phyloP scores from a whole-genome alignment of 2,329 filamentous ascomycete genomes.

The Didymella sp. region DNA sequence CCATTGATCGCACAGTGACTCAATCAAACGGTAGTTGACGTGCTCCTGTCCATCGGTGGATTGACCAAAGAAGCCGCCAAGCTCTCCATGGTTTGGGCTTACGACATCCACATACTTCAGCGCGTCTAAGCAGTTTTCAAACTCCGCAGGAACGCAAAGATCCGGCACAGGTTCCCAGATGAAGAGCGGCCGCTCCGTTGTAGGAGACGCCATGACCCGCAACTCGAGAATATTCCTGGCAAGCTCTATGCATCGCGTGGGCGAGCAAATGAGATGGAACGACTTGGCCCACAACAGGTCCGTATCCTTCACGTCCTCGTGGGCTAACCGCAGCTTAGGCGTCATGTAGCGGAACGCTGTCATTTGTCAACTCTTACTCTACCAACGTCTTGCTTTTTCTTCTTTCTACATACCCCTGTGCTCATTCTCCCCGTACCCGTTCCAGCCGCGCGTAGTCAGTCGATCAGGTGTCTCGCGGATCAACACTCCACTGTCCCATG shows the following conservation, averaged over 20 bases:
- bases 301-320: slow-evolving; percentile 68
- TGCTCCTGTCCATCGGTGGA: slow-evolving; percentile 42
- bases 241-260: slow-evolving; percentile 76
- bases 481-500: slow-evolving; percentile 78
- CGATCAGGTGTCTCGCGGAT: slow-evolving; percentile 70
- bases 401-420: slow-evolving; percentile 61
- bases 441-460: slow-evolving; percentile 89
- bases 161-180: slow-evolving; percentile 97
- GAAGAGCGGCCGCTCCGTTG: slow-evolving; percentile 65
- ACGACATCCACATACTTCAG: slow-evolving; percentile 64
- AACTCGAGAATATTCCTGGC: slow-evolving; percentile 71
- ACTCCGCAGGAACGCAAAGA: slow-evolving; percentile 74
- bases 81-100: slow-evolving; percentile 85
- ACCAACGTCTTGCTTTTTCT: not conserved
- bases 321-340: slow-evolving; percentile 81
- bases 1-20: slow-evolving; percentile 51
- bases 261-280: slow-evolving; percentile 88
- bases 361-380: not conserved
- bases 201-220: slow-evolving; percentile 49
- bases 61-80: slow-evolving; percentile 81
- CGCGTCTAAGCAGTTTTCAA: slow-evolving; percentile 61
- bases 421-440: slow-evolving; percentile 77
- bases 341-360: slow-evolving; percentile 84
- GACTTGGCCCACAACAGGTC: slow-evolving; percentile 73
- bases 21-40: slow-evolving; percentile 50